phyloP scores from a whole-genome alignment of 768 basidiomycete species.

The Panellus pusillus region DNA sequence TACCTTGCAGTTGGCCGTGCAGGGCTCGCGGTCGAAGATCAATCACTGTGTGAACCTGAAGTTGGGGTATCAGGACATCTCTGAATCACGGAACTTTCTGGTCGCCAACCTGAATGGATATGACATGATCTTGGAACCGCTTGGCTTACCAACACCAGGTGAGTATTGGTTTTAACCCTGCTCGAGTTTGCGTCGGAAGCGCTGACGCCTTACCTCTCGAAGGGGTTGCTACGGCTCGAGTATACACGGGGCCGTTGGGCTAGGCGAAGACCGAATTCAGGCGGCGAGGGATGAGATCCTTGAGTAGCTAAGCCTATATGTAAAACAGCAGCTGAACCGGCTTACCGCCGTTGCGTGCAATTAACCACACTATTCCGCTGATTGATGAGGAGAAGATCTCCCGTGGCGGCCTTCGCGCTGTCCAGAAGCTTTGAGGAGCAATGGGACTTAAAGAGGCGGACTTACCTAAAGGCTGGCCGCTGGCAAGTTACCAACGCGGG shows the following conservation, averaged over 20 bases:
- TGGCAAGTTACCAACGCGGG: slow-evolving; percentile 29
- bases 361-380: slow-evolving; percentile 35
- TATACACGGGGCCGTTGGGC: not conserved
- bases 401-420: slow-evolving; percentile 31
- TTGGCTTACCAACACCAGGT: slow-evolving; percentile 4
- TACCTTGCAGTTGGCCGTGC: slow-evolving; percentile 28
- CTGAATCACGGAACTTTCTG: slow-evolving; percentile 17
- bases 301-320: slow-evolving; percentile 5
- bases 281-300: slow-evolving; percentile 3
- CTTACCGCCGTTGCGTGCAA: slow-evolving; percentile 6
- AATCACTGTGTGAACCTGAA: slow-evolving; percentile 3
- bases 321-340: not conserved
- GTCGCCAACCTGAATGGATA: slow-evolving; percentile 6
- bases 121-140: slow-evolving; percentile 6
- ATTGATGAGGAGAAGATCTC: slow-evolving; percentile 28
- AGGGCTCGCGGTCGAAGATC: slow-evolving; percentile 28
- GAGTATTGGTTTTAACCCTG: slow-evolving; percentile 7
- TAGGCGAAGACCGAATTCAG: too few species aligned
- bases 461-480: slow-evolving; percentile 29
- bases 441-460: slow-evolving; percentile 30
- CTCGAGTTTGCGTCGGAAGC: slow-evolving; percentile 14
- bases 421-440: slow-evolving; percentile 28
- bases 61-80: slow-evolving; percentile 26
- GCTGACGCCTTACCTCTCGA: slow-evolving; percentile 5
- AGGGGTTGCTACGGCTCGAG: slow-evolving; percentile 19